phyloP scores from a whole-genome alignment of 257 asterid species.

The Primulina tabacum region DNA sequence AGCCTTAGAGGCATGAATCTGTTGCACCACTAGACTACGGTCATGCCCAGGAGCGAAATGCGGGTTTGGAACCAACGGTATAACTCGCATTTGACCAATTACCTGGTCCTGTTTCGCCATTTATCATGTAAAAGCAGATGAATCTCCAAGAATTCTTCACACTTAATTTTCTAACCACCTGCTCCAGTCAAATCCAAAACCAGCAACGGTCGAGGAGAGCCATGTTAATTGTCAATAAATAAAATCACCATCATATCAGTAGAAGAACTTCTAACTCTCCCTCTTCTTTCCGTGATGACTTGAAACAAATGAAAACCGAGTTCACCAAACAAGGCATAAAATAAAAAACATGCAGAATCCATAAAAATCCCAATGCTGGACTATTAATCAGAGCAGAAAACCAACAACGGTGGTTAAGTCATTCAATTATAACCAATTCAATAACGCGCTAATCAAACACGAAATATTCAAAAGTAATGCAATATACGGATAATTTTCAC shows the following conservation, averaged over 20 bases:
- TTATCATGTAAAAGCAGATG: background rate
- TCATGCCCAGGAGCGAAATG: conserved; percentile 30
- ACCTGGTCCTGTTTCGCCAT: conserved; percentile 34
- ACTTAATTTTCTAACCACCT: conserved; percentile 17
- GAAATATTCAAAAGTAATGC: background rate
- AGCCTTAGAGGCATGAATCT: background rate
- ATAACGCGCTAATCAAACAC: background rate
- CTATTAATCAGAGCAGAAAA: conserved; percentile 3
- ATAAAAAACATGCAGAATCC: background rate
- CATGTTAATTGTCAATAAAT: background rate
- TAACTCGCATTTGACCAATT: conserved; percentile 26
- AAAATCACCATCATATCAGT: conserved; percentile 7
- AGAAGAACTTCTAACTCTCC: background rate
- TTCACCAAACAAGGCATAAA: background rate
- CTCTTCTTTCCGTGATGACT: background rate
- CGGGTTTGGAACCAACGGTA: conserved; percentile 35
- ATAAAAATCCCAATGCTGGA: conserved; percentile 12
- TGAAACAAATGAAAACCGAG: background rate
- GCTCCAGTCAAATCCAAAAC: conserved; percentile 10
- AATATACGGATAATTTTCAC: background rate
- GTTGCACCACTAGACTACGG: conserved; percentile 29
- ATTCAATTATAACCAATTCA: background rate
- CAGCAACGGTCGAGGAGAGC: background rate
- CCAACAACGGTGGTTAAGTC: background rate
- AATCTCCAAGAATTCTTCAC: background rate